Base-by-base conservation (phyloP, 441 rosid species). In the Mallotus japonicus region DNA sequence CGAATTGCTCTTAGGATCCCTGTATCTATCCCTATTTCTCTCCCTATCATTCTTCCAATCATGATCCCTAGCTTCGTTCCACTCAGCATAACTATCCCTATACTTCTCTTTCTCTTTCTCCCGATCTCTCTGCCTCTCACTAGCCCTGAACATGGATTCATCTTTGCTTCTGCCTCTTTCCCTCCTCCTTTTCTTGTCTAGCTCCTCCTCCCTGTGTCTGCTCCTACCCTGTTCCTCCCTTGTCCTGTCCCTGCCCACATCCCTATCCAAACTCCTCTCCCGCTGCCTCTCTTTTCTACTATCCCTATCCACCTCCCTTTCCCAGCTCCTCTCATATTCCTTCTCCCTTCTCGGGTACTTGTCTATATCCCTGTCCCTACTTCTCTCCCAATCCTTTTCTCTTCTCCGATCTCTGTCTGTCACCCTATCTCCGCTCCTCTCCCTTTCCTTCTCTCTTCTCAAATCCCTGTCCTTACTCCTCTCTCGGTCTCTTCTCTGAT, bases 181-280 rank as follows among this genome's bases (percentile, higher is more conserved):
- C 56, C 78, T 86, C 77, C 82, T 80, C 82, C 81, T 70, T 58
- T 64, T 54, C 69, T 77, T 62, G 20, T 61, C 76, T 81, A 70
- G 40, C 19, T 72, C 72, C 19, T 46, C 61, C 69, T 71, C 88
- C 73, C 83, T 80, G 71, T 76, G 79, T 80, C 79, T 80, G 78
- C 85, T 81, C 85, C 87, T 82, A 67, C 79, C 90, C 62, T 83
- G 58, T 46, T 82, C 86, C 77, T 85, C 89, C 77, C 78, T 76
- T 74, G 83, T 74, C 75, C 83, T 74, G 61, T 79, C 88, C 69
- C 70, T 51, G 1, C 69, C 84, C 68, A 50, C 55, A 40, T 70
- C 84, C 53, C 69, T 81, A 19, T 84, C 87, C 78, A 76, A 65
- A 70, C 82, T 78, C 76, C 80, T 83, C 49, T 78, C 77, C 28